A percentile compares a stretch with the other conserved stretches of the same genome.
Conservation (phyloP, 2,329 filamentous ascomycete genomes). For the Sporothrix sp. region DNA sequence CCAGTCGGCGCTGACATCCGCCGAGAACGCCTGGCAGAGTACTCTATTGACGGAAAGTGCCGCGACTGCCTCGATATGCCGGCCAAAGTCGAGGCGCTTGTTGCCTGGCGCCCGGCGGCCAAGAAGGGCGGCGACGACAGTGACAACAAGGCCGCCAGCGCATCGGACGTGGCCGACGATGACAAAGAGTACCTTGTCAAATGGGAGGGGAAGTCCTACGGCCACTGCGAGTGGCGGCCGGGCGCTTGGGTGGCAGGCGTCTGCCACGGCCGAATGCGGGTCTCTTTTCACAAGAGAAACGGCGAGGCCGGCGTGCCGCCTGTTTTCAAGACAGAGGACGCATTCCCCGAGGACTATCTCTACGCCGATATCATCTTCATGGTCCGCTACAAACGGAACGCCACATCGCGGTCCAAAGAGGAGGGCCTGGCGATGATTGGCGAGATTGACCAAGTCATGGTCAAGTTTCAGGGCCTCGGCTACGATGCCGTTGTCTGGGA, state of each 20-base stretch:
- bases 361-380: constrained; percentile 83
- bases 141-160: constrained; percentile 30
- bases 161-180: constrained; percentile 52
- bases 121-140: constrained; percentile 23
- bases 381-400: constrained; percentile 47
- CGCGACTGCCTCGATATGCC: constrained; percentile 58
- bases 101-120: constrained; percentile 75
- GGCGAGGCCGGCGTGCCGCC: constrained; percentile 49
- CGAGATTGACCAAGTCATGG: constrained; percentile 62
- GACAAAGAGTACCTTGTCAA: constrained; percentile 90
- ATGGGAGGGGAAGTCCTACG: constrained; percentile 74
- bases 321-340: constrained; percentile 62
- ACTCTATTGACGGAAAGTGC: constrained; percentile 68
- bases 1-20: constrained; percentile 38
- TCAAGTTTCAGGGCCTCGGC: constrained; percentile 86
- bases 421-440: constrained; percentile 60
- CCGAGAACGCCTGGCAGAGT: constrained; percentile 59
- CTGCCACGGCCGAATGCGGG: constrained; percentile 53
- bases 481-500: constrained; percentile 95
- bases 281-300: constrained; percentile 65
- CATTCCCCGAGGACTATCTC: constrained; percentile 78
- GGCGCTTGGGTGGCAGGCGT: constrained; percentile 82
- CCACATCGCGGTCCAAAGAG: constrained; percentile 35
- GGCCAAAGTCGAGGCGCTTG: constrained; percentile 61
- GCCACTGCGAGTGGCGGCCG: constrained; percentile 75